Percentiles rank a stretch among this genome's conserved stretches.
phyloP scores from a whole-genome alignment of 257 asterid genomes.

The Solanum stenotomum region DNA sequence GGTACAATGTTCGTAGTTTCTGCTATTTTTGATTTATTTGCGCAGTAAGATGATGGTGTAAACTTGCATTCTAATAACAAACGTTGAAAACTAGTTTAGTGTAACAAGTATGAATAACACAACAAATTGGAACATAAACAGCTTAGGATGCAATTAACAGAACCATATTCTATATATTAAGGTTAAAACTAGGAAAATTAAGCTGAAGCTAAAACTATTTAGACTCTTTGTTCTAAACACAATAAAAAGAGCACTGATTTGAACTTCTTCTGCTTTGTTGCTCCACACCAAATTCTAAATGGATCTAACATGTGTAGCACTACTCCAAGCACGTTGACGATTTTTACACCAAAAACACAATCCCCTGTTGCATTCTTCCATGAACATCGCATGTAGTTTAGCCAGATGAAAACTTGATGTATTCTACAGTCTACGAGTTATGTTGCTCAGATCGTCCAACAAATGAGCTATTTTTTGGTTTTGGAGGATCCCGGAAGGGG shows the following conservation, averaged over 20 bases:
- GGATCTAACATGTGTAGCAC: background rate
- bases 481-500: background rate
- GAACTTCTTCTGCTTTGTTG: background rate
- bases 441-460: background rate
- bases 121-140: background rate
- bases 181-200: background rate
- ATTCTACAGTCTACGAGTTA: background rate
- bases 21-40: background rate
- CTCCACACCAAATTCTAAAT: background rate
- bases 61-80: background rate
- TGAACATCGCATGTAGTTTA: background rate
- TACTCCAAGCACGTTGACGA: background rate
- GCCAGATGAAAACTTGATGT: background rate
- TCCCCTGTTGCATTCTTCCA: background rate
- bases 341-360: background rate
- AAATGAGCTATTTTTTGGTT: background rate
- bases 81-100: background rate
- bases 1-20: background rate
- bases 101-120: background rate
- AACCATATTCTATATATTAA: background rate
- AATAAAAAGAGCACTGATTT: background rate
- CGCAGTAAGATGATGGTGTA: background rate
- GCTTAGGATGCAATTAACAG: background rate
- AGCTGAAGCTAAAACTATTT: background rate
- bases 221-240: background rate